phyloP scores from a whole-genome alignment of 139 green algal species.

The Microglena sp. region DNA sequence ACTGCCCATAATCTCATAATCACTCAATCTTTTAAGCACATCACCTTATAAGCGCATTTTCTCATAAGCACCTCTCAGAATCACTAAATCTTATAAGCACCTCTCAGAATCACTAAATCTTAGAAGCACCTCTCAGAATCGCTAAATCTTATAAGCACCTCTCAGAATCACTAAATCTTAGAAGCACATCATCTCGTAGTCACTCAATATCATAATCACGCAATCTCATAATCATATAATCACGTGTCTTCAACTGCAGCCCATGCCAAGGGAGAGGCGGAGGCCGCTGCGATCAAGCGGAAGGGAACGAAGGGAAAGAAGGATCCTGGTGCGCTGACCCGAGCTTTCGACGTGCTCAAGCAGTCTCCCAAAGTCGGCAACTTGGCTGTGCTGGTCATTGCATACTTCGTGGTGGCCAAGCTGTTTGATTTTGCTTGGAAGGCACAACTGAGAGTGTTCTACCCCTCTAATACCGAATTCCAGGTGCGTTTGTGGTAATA shows the following conservation, averaged over 20 bases:
- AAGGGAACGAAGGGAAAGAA: constrained; percentile 44
- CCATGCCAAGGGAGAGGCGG: not conserved
- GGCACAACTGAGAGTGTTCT: constrained; percentile 64
- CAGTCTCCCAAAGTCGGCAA: constrained; percentile 27
- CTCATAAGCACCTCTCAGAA: no score
- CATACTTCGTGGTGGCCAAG: constrained; percentile 58
- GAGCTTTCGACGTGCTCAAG: constrained; percentile 22
- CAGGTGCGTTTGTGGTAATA: constrained; percentile 29
- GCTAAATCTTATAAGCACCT: no score
- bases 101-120: no score
- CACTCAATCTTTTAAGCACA: no score
- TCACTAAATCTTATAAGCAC: no score
- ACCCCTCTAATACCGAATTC: constrained; percentile 52
- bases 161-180: no score
- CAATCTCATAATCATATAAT: no score
- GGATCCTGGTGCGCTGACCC: constrained; percentile 27
- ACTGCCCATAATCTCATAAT: no score
- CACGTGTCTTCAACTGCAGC: not conserved
- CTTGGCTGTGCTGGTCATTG: constrained; percentile 60
- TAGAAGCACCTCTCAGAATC: no score
- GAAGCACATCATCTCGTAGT: no score
- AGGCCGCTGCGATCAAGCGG: constrained; percentile 19
- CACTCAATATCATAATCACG: no score
- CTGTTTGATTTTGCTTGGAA: constrained; percentile 89
- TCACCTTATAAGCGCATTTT: no score